These are phyloP conservation scores for Hirschioporus abietinus DNA, from an alignment of 768 basidiomycete species.

Conservation along the genomic window DNA sequence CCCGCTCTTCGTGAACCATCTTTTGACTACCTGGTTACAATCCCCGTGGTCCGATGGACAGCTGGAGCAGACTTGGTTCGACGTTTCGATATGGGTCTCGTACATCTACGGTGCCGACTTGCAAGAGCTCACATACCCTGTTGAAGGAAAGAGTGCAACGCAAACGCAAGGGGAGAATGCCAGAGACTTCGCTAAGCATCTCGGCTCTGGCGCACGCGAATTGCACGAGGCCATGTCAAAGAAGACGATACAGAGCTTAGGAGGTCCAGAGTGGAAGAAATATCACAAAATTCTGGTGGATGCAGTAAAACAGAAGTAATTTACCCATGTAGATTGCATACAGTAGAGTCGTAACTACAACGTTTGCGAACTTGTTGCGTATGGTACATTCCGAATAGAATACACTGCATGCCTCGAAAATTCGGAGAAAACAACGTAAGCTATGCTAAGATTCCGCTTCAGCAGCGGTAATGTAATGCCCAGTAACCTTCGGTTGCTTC, in stretches of 20 bases:
- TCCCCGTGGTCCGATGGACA: not conserved
- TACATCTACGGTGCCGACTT: not conserved
- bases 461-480: too few species aligned
- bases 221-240: not conserved
- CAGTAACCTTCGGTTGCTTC: too few species aligned
- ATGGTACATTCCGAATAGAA: too few species aligned
- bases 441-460: too few species aligned
- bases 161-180: not conserved
- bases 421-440: too few species aligned
- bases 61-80: not conserved
- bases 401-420: too few species aligned
- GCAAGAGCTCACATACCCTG: not conserved
- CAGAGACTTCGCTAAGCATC: not conserved
- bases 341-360: too few species aligned
- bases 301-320: too few species aligned
- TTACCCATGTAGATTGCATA: too few species aligned
- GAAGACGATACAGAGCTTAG: not conserved
- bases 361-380: too few species aligned
- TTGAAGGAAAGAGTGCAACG: not conserved
- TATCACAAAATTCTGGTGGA: too few species aligned
- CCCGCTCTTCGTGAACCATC: not conserved
- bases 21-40: not conserved
- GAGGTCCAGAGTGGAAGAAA: not conserved
- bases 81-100: not conserved
- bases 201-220: not conserved